phyloP scores from a whole-genome alignment of 2,329 filamentous ascomycete species.

The Ascochyta koolunga region DNA sequence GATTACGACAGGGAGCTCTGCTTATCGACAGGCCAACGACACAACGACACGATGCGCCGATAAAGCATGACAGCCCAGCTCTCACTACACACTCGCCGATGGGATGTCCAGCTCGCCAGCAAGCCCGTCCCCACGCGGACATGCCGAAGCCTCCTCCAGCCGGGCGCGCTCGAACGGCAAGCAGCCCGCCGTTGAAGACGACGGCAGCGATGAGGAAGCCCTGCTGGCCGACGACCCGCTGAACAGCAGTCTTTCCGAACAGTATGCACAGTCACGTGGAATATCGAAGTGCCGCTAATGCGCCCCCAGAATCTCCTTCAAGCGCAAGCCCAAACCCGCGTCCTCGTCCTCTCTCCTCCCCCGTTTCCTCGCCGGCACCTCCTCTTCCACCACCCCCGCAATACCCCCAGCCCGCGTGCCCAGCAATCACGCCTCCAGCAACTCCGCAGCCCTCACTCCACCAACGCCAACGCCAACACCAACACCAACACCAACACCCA shows the following conservation, averaged over 20 bases:
- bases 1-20: constrained; percentile 9
- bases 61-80: constrained; percentile 24
- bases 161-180: constrained; percentile 42
- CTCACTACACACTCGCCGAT: constrained; percentile 38
- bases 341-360: constrained; percentile 50
- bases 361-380: constrained; percentile 49
- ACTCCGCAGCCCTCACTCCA: constrained; percentile 14
- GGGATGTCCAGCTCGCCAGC: constrained; percentile 49
- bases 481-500: constrained; percentile 20
- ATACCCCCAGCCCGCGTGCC: constrained; percentile 31
- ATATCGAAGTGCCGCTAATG: not conserved
- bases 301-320: constrained; percentile 66
- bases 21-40: constrained; percentile 11
- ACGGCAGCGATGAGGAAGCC: constrained; percentile 56
- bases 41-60: constrained; percentile 32
- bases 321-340: constrained; percentile 66
- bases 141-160: constrained; percentile 55
- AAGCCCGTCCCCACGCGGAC: constrained; percentile 42
- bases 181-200: constrained; percentile 45
- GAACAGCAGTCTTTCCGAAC: constrained; percentile 55
- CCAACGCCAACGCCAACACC: constrained; percentile 19
- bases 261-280: constrained; percentile 31
- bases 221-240: constrained; percentile 64
- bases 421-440: constrained; percentile 34
- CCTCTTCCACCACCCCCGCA: constrained; percentile 3